These are phyloP conservation scores for Capsella rubella DNA, from an alignment of 441 rosid genomes.

Conservation along the genomic window DNA sequence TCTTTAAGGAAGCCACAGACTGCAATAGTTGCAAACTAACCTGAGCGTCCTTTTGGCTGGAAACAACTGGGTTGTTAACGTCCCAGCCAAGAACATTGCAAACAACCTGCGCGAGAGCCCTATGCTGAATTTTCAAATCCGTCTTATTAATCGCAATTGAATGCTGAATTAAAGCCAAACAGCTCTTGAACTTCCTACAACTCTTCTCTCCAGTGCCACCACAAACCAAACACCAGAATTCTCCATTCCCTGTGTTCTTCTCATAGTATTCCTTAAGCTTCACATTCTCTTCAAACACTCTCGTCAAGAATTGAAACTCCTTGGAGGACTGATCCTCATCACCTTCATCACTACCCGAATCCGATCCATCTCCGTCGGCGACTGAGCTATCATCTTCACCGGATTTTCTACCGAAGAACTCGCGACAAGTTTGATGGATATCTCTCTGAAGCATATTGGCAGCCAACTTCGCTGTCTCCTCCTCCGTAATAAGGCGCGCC, in stretches of 20 bases:
- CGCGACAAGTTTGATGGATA: conserved; percentile 40
- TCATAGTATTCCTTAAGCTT: conserved; percentile 68
- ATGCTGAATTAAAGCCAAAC: conserved; percentile 73
- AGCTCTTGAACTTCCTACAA: conserved; percentile 58
- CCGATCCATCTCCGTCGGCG: conserved; percentile 28
- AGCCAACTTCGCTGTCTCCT: conserved; percentile 39
- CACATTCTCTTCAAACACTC: conserved; percentile 54
- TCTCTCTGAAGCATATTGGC: conserved; percentile 40
- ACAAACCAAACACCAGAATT: conserved; percentile 76
- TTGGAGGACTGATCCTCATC: conserved; percentile 35
- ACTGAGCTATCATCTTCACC: conserved; percentile 23
- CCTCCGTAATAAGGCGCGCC: conserved; percentile 24
- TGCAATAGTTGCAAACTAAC: conserved; percentile 17
- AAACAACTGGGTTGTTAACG: conserved; percentile 48
- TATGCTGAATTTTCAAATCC: conserved; percentile 59
- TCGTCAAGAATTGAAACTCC: conserved; percentile 55
- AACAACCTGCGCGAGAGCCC: conserved; percentile 69
- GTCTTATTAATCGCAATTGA: conserved; percentile 58
- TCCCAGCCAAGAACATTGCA: conserved; percentile 91
- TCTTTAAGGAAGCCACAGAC: not conserved
- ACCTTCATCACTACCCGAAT: conserved; percentile 23
- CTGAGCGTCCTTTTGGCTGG: conserved; percentile 40
- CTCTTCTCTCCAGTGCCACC: conserved; percentile 59
- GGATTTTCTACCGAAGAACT: conserved; percentile 27
- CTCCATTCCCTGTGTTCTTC: conserved; percentile 59